Conservation (phyloP, 176 grass and related monocot genomes). For the Saccharum officinarum region DNA sequence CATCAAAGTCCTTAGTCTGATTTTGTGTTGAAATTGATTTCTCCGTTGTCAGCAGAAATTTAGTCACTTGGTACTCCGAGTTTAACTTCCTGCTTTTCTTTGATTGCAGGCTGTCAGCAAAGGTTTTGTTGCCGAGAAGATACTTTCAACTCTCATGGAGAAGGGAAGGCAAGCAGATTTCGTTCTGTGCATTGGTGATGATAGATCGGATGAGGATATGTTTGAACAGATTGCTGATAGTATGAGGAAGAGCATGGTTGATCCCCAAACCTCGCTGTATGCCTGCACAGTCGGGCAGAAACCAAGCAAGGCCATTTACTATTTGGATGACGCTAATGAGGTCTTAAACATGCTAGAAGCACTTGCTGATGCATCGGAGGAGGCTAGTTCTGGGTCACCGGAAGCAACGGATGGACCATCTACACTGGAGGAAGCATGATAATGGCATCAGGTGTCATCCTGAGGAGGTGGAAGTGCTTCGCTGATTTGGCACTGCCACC, state of each 20-base stretch:
- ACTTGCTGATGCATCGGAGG: slow-evolving; percentile 56
- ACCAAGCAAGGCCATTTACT: slow-evolving; percentile 72
- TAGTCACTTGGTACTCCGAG: slow-evolving; percentile 9
- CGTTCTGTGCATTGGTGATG: slow-evolving; percentile 63
- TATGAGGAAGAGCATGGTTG: slow-evolving; percentile 46
- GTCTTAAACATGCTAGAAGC: slow-evolving; percentile 64
- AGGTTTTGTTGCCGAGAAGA: slow-evolving; percentile 66
- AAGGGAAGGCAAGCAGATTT: slow-evolving; percentile 62
- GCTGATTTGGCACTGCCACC: slow-evolving; percentile 8
- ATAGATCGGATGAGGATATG: slow-evolving; percentile 76
- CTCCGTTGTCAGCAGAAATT: neutral
- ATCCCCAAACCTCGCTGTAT: slow-evolving; percentile 48
- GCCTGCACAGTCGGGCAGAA: slow-evolving; percentile 72
- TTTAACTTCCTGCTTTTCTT: slow-evolving; percentile 12
- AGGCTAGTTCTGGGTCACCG: neutral
- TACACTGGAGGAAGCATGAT: slow-evolving; percentile 30
- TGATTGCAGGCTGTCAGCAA: slow-evolving; percentile 59
- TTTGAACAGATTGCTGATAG: slow-evolving; percentile 61
- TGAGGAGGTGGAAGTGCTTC: slow-evolving; percentile 16
- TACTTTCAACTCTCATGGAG: slow-evolving; percentile 52
- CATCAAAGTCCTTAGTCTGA: neutral
- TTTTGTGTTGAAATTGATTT: slow-evolving; percentile 2
- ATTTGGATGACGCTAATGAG: slow-evolving; percentile 63
- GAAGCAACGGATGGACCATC: slow-evolving; percentile 21
- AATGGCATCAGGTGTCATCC: neutral